Conservation (phyloP, 2,329 filamentous ascomycete species). For the Aspergillus texensis region DNA sequence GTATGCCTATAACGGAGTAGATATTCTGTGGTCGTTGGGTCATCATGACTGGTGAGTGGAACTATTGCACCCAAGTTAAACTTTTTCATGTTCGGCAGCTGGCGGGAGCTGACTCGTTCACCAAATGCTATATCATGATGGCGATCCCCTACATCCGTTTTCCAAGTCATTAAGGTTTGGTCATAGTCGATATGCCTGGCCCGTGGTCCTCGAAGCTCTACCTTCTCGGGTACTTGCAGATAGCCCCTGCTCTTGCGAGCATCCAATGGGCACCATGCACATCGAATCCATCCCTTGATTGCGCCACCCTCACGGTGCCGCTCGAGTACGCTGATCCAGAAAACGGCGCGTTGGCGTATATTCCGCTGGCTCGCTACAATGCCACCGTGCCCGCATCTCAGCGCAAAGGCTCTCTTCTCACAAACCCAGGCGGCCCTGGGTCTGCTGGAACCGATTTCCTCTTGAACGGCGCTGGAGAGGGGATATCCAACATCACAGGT, state of each 20-base stretch:
- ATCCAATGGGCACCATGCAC: constrained; percentile 9
- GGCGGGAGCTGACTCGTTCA: neutral
- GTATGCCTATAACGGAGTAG: too few species aligned
- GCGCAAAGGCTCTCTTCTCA: neutral
- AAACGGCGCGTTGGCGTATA: neutral
- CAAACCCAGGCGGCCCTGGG: neutral
- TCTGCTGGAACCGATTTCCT: neutral
- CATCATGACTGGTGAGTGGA: too few species aligned
- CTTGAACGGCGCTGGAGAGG: neutral
- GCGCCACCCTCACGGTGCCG: constrained; percentile 8
- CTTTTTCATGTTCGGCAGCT: too few species aligned
- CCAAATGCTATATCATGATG: neutral
- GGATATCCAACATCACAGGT: neutral
- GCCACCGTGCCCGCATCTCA: neutral
- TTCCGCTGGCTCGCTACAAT: neutral
- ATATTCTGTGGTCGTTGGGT: too few species aligned
- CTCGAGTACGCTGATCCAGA: constrained; percentile 10
- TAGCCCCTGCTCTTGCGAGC: neutral
- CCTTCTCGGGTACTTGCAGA: neutral
- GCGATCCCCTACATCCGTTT: neutral
- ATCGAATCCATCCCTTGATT: constrained; percentile 5
- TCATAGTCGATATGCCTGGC: neutral
- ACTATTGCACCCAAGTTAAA: too few species aligned
- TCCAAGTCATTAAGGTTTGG: neutral
- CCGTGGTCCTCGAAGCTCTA: neutral